Evolutionary conservation across 2,329 filamentous ascomycete species (phyloP), one percentile per base, ranked within the genome.

Genomic region (Trichoderma endophyticum): DNA sequence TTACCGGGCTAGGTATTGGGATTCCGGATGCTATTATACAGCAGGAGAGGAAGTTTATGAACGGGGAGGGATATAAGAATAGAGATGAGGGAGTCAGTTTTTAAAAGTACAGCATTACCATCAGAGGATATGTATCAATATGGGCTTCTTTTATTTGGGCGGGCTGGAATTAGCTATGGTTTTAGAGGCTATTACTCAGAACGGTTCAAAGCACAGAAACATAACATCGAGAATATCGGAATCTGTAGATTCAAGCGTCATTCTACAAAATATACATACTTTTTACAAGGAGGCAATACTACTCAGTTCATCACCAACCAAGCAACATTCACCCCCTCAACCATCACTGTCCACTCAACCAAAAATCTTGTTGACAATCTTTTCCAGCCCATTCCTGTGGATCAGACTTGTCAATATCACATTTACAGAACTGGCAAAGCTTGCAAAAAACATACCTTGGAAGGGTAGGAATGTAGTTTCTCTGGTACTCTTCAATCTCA

Each of bases 1-100:
- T 97, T 76, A 92, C 92, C 73, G 93, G 94, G 0, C 79, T 95
- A 34, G 93, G 92, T 0, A 85, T 88, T 57, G 84, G 84, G 24
- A 78, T 96, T 61, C 93, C 93, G 0, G 85, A 88, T 80, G 84
- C 83, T 15, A 84, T 96, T 30, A 90, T 95, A 0, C 83, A 87
- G 74, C 83, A 87, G 18, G 93, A 97, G 82, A 87, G 91, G 75
- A 83, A 79, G 73, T 74, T 92, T 7, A 82, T 90, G 66, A 87
- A 89, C 74, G 86, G 85, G 1, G 72, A 87, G 59, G 85, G 86
- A 1, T 80, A 79, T 14, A 39, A 36, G 1, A 68, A 60, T 26
- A 34, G 24, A 28, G 71, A 72, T n/a, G 36, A 65, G 36, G 71
- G 71, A 1, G 57, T 61, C 6, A 72, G 71, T n/a, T 39, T 72